Evolutionary conservation across 495 filamentous ascomycete species (phyloP).

Genomic region (Pseudotulostoma volvatum): DNA sequence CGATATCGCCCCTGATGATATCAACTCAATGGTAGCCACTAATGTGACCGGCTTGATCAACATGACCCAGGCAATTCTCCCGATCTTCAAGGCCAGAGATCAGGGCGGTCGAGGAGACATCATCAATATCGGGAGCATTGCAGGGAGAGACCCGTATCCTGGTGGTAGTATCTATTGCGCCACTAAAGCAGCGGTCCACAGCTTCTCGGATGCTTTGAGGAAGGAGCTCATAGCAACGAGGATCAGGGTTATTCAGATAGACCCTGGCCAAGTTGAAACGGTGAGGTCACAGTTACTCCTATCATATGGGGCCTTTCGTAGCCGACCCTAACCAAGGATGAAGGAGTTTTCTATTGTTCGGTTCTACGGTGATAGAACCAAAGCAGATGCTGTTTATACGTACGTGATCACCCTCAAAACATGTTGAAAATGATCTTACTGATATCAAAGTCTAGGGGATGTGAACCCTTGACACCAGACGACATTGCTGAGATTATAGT

Average conservation of each 20-base stretch:
- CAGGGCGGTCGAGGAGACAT: constrained; percentile 80
- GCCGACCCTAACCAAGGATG: too few species aligned
- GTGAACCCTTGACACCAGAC: constrained; percentile 82
- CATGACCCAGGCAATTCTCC: constrained; percentile 87
- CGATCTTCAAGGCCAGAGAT: constrained; percentile 63
- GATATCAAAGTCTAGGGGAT: constrained; percentile 34
- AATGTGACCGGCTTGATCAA: constrained; percentile 92
- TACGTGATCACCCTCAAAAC: constrained; percentile 26
- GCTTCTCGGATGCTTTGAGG: constrained; percentile 76
- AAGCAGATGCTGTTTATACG: constrained; percentile 93
- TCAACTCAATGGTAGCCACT: constrained; percentile 74
- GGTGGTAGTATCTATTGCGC: constrained; percentile 95
- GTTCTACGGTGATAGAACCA: constrained; percentile 80
- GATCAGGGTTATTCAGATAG: constrained; percentile 81
- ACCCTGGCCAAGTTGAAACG: constrained; percentile 95
- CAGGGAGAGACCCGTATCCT: constrained; percentile 75
- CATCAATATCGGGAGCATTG: constrained; percentile 93
- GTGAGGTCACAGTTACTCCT: constrained; percentile 25
- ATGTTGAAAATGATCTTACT: background rate
- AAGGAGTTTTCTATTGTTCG: constrained; percentile 92
- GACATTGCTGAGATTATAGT: constrained; percentile 93
- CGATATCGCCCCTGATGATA: constrained; percentile 66
- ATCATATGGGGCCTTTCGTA: too few species aligned
- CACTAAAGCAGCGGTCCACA: constrained; percentile 81
- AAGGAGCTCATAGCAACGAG: constrained; percentile 78